A percentile compares a stretch with the other conserved stretches of the same genome.
Evolutionary conservation across 2,329 filamentous ascomycete species (phyloP).

Genomic region (Metarhizium humberi): DNA sequence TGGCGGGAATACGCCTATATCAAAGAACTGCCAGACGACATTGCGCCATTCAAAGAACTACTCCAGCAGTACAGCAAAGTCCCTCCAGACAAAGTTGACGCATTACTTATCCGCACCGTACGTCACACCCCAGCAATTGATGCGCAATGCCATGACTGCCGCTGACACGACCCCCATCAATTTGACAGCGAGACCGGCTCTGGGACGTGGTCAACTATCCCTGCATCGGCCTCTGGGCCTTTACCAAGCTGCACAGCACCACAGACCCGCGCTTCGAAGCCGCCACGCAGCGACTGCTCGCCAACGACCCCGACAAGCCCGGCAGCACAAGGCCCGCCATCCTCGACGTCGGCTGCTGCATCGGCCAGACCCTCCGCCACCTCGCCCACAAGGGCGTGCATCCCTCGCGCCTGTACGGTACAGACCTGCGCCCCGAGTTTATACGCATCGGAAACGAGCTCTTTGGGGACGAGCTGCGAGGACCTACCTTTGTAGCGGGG

Average conservation of each 20-base stretch:
- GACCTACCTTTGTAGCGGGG: constrained; percentile 2
- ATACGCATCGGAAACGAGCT: constrained; percentile 43
- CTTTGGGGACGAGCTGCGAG: constrained; percentile 35
- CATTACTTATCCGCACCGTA: background rate
- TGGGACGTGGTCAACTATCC: constrained; percentile 24
- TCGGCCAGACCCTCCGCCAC: constrained; percentile 28
- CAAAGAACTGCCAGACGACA: background rate
- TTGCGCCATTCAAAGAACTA: background rate
- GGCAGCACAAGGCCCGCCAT: constrained; percentile 11
- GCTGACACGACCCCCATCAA: background rate
- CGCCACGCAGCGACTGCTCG: background rate
- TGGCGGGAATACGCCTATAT: background rate
- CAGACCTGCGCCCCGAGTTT: constrained; percentile 30
- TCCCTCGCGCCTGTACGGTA: constrained; percentile 27
- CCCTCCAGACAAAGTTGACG: background rate
- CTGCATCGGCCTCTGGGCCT: constrained; percentile 26
- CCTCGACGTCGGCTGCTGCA: constrained; percentile 29
- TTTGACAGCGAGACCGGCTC: constrained; percentile 20
- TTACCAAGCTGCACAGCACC: constrained; percentile 20
- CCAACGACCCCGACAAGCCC: background rate
- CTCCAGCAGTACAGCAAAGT: background rate
- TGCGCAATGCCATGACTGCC: background rate
- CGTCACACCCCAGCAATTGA: background rate
- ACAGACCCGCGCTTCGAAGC: background rate
- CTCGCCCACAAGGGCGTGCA: constrained; percentile 31